Conservation (phyloP, 805 yeast genomes). For the Ascoidea rubescens region DNA sequence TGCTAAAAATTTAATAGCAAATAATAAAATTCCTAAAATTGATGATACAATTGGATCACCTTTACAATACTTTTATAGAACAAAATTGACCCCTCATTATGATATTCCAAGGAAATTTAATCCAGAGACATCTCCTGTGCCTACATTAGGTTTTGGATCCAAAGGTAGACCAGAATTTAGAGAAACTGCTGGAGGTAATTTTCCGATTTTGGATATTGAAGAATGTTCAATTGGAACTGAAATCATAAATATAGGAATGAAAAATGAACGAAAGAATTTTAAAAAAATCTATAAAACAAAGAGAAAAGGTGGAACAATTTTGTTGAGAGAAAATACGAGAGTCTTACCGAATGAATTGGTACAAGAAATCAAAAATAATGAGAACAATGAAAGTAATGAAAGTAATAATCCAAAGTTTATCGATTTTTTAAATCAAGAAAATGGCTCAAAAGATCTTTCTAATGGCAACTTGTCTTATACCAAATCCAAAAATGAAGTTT, state of each 20-base stretch:
- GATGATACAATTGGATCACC: constrained; percentile 67
- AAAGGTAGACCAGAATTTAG: constrained; percentile 73
- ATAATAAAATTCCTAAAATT: constrained; percentile 41
- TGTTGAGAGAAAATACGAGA: constrained; percentile 67
- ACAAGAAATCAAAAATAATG: constrained; percentile 1
- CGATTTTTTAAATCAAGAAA: constrained; percentile 16
- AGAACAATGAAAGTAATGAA: constrained; percentile 15
- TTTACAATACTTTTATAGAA: constrained; percentile 60
- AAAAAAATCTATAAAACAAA: constrained; percentile 27
- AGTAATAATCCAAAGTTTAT: no score
- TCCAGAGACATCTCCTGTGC: constrained; percentile 19
- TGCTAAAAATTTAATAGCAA: constrained; percentile 38
- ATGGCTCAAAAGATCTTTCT: constrained; percentile 30
- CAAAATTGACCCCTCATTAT: constrained; percentile 93
- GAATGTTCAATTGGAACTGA: constrained; percentile 85
- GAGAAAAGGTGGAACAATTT: constrained; percentile 75
- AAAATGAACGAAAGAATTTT: constrained; percentile 49
- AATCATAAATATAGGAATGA: constrained; percentile 61
- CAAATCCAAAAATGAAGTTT: constrained; percentile 17
- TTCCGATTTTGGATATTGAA: constrained; percentile 73
- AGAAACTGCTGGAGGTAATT: constrained; percentile 39
- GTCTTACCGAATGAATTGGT: constrained; percentile 18
- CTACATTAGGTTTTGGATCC: constrained; percentile 80
- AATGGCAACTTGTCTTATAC: constrained; percentile 20
- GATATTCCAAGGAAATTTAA: constrained; percentile 48